Percentiles rank a stretch among this genome's conserved stretches.
phyloP scores from a whole-genome alignment of 805 yeast genomes.

The Nakazawaea wyomingensis region DNA sequence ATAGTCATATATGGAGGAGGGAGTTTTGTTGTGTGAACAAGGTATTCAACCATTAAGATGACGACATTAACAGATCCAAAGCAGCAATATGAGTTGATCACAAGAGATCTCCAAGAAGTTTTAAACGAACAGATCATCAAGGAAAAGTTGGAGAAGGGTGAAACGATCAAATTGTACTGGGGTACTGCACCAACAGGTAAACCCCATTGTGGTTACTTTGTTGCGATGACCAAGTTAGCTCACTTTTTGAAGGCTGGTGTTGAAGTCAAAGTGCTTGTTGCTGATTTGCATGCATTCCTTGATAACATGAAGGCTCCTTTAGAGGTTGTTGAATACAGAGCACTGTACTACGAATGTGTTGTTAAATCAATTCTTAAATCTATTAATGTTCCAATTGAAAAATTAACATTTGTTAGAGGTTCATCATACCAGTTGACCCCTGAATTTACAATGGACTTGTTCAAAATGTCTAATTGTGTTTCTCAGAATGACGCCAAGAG shows the following conservation, averaged over 20 bases:
- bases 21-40: too few relatives aligned
- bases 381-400: slow-evolving; percentile 89
- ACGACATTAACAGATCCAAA: slow-evolving; percentile 39
- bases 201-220: slow-evolving; percentile 98
- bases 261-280: slow-evolving; percentile 84
- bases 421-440: slow-evolving; percentile 80
- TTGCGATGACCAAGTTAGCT: slow-evolving; percentile 95
- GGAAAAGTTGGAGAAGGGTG: slow-evolving; percentile 71
- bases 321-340: slow-evolving; percentile 85
- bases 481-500: slow-evolving; percentile 96
- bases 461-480: slow-evolving; percentile 76
- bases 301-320: slow-evolving; percentile 98
- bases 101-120: slow-evolving; percentile 86
- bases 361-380: slow-evolving; percentile 83
- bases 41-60: too few relatives aligned
- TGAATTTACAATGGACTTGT: slow-evolving; percentile 84
- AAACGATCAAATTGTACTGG: slow-evolving; percentile 89
- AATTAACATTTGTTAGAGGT: slow-evolving; percentile 78
- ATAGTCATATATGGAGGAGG: not conserved
- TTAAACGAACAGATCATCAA: slow-evolving; percentile 84
- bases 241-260: slow-evolving; percentile 95
- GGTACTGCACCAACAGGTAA: slow-evolving; percentile 99
- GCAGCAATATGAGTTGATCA: slow-evolving; percentile 69
- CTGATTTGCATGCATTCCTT: slow-evolving; percentile 93
- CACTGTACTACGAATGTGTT: slow-evolving; percentile 77